phyloP scores from a whole-genome alignment of 2,329 filamentous ascomycete species.

The Metarhizium guizhouense region DNA sequence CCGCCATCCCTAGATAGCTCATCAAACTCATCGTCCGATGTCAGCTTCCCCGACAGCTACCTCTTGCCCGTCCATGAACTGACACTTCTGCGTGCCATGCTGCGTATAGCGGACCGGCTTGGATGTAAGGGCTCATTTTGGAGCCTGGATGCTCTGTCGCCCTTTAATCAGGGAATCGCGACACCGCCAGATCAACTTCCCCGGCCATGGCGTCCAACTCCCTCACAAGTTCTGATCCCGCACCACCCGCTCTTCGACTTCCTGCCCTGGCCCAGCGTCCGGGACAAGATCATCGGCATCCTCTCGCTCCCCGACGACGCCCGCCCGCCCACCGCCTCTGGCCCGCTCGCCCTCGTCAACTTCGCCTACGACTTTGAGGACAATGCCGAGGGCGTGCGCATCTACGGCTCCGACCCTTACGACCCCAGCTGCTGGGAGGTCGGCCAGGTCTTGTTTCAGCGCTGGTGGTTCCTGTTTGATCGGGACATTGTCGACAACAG shows the following conservation, averaged over 20 bases:
- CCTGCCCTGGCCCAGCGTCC: constrained; percentile 46
- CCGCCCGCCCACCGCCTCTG: constrained; percentile 37
- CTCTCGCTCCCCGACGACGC: constrained; percentile 37
- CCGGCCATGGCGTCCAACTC: constrained; percentile 39
- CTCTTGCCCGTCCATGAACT: constrained; percentile 39
- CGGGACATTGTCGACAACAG: constrained; percentile 41
- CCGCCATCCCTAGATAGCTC: constrained; percentile 13
- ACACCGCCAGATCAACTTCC: constrained; percentile 31
- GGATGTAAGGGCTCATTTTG: constrained; percentile 33
- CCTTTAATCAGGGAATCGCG: constrained; percentile 28
- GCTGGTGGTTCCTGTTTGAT: constrained; percentile 55
- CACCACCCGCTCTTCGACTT: constrained; percentile 51
- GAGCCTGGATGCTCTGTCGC: constrained; percentile 36
- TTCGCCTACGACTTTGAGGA: constrained; percentile 51
- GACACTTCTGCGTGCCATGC: constrained; percentile 35
- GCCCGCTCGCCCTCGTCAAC: constrained; percentile 37
- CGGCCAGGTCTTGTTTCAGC: constrained; percentile 46
- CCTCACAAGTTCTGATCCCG: constrained; percentile 36
- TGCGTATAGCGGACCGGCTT: constrained; percentile 38
- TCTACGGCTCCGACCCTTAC: constrained; percentile 41
- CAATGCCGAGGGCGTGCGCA: constrained; percentile 37
- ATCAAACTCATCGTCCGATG: constrained; percentile 12
- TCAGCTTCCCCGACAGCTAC: constrained; percentile 35
- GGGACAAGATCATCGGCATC: constrained; percentile 43
- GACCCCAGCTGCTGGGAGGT: constrained; percentile 45